Evolutionary conservation across 768 basidiomycete genomes (phyloP).

Genomic region (Lactifluus pinguis): DNA sequence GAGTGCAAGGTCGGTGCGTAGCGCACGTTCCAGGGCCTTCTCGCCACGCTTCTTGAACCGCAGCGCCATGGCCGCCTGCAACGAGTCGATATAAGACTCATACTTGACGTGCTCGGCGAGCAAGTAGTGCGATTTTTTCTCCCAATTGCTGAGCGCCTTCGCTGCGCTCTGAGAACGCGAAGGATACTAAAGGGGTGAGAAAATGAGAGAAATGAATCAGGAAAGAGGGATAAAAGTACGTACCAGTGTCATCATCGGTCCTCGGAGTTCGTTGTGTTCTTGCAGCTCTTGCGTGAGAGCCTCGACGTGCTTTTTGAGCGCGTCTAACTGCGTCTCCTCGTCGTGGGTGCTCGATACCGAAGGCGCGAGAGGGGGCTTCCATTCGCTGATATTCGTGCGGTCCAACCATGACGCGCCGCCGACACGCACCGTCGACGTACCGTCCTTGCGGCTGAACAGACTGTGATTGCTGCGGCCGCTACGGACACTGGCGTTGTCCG

Average conservation of each 20-base stretch:
- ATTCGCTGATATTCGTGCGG: slow-evolving; percentile 76
- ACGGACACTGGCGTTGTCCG: slow-evolving; percentile 63
- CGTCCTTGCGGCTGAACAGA: slow-evolving; percentile 65
- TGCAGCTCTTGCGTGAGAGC: slow-evolving; percentile 72
- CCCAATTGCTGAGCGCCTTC: slow-evolving; percentile 87
- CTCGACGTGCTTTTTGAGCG: slow-evolving; percentile 71
- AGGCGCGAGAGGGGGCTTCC: slow-evolving; percentile 87
- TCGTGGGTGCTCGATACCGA: slow-evolving; percentile 77
- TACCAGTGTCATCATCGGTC: slow-evolving; percentile 77
- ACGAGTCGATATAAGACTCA: slow-evolving; percentile 86
- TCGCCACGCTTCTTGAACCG: slow-evolving; percentile 87
- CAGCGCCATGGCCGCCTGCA: slow-evolving; percentile 73
- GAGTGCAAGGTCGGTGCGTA: slow-evolving; percentile 26
- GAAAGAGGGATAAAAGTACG: slow-evolving; percentile 16
- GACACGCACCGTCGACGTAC: slow-evolving; percentile 52
- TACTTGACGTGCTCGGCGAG: slow-evolving; percentile 93
- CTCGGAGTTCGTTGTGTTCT: slow-evolving; percentile 72
- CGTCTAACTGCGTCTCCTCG: slow-evolving; percentile 89
- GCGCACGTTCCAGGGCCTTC: slow-evolving; percentile 60
- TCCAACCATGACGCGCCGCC: slow-evolving; percentile 70
- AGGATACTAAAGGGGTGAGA: slow-evolving; percentile 49
- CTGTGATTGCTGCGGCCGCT: slow-evolving; percentile 70
- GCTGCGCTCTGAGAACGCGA: slow-evolving; percentile 61
- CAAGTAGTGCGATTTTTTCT: slow-evolving; percentile 82
- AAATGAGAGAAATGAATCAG: slow-evolving; percentile 6